phyloP scores from a whole-genome alignment of 2,329 filamentous ascomycete species.

The Catunica adiposa region DNA sequence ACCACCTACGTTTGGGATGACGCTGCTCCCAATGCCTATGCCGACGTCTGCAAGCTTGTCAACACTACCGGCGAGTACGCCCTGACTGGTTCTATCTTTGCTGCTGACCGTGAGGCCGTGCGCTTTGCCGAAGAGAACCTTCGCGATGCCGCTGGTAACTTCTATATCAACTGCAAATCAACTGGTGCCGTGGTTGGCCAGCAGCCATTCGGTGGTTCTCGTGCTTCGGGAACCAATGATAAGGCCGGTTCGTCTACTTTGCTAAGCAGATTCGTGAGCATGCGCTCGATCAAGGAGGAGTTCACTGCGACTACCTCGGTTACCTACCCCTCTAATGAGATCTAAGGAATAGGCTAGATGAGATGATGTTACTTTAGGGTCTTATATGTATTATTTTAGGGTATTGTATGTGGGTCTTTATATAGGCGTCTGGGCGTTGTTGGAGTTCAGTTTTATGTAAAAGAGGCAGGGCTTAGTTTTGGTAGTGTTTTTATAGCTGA shows the following conservation, averaged over 20 bases:
- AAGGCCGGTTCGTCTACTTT: slow-evolving; percentile 53
- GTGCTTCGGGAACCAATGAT: slow-evolving; percentile 56
- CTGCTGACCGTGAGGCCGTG: slow-evolving; percentile 48
- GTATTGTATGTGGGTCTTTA: slow-evolving; percentile 3
- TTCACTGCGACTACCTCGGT: slow-evolving; percentile 48
- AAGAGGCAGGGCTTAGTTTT: neutral
- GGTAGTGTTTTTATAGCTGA: neutral
- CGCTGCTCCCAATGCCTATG: slow-evolving; percentile 37
- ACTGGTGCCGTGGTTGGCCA: slow-evolving; percentile 58
- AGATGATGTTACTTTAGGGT: neutral
- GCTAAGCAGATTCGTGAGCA: slow-evolving; percentile 48
- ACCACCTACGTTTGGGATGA: slow-evolving; percentile 67
- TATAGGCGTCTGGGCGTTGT: neutral
- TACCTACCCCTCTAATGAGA: slow-evolving; percentile 54
- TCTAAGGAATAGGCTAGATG: neutral
- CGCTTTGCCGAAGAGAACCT: slow-evolving; percentile 54
- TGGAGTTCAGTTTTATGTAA: neutral
- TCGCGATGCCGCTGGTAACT: slow-evolving; percentile 61
- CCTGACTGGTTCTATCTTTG: slow-evolving; percentile 62
- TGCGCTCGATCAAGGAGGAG: slow-evolving; percentile 59
- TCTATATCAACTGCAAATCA: slow-evolving; percentile 75
- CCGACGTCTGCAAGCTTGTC: slow-evolving; percentile 42
- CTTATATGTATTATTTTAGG: neutral
- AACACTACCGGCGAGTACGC: slow-evolving; percentile 62
- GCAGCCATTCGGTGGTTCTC: slow-evolving; percentile 53